Conservation (phyloP, 176 grass and related monocot species). For the Otatea glauca region DNA sequence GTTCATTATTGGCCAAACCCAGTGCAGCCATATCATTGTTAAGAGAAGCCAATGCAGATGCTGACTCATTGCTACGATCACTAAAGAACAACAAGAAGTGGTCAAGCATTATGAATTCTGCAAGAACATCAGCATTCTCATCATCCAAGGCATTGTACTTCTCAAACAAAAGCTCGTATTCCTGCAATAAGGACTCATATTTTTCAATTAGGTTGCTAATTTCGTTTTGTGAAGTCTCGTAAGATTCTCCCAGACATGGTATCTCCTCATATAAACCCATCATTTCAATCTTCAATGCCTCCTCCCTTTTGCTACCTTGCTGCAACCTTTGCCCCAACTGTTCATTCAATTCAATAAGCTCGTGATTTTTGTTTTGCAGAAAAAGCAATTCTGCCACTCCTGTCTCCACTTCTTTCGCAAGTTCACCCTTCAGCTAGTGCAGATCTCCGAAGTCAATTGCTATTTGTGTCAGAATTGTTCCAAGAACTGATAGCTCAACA, state of each 20-base stretch:
- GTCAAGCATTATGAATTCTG: conserved; percentile 54
- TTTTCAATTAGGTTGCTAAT: conserved; percentile 48
- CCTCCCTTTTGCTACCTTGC: conserved; percentile 49
- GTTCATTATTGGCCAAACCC: conserved; percentile 40
- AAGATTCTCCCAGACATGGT: conserved; percentile 16
- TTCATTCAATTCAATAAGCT: conserved; percentile 50
- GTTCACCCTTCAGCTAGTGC: conserved; percentile 51
- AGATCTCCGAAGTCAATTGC: conserved; percentile 47
- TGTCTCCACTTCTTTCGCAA: conserved; percentile 56
- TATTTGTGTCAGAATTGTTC: conserved; percentile 59
- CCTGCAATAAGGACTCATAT: conserved; percentile 41
- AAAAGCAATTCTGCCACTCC: conserved; percentile 32
- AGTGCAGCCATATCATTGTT: conserved; percentile 49
- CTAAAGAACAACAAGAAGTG: conserved; percentile 56
- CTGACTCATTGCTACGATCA: conserved; percentile 49
- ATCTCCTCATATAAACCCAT: conserved; percentile 36
- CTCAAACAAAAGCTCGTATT: conserved; percentile 43
- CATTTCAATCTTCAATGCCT: conserved; percentile 48
- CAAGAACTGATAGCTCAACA: conserved; percentile 65
- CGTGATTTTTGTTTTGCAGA: conserved; percentile 44
- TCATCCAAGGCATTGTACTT: conserved; percentile 44
- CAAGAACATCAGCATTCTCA: conserved; percentile 35
- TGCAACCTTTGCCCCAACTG: conserved; percentile 54
- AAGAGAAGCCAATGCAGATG: conserved; percentile 42
- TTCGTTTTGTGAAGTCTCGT: conserved; percentile 39